These are phyloP conservation scores for Sechiopsis laciniata DNA, from an alignment of 306 rosid genomes.

Conservation along the genomic window DNA sequence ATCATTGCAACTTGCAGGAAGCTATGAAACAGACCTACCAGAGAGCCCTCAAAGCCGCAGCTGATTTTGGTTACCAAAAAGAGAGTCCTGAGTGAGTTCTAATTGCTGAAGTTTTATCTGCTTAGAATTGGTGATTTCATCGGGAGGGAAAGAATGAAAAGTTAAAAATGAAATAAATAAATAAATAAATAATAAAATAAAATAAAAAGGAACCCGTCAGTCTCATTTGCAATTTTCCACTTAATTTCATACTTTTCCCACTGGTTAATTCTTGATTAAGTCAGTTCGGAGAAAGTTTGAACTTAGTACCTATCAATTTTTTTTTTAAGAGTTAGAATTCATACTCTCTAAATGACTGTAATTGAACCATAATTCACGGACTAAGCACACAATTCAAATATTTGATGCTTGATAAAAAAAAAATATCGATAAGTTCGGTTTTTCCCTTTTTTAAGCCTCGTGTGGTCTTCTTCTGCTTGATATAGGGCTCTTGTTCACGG, in stretches of 20 bases:
- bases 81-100: conserved; percentile 86
- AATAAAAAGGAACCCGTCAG: no score
- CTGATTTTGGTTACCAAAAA: conserved; percentile 75
- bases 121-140: no score
- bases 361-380: no score
- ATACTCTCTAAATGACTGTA: no score
- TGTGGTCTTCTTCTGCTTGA: conserved; percentile 27
- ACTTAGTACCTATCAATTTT: no score
- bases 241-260: not conserved
- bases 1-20: conserved; percentile 44
- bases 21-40: conserved; percentile 92
- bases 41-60: conserved; percentile 80
- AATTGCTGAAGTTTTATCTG: conserved; percentile 8
- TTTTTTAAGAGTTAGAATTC: no score
- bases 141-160: no score
- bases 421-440: no score
- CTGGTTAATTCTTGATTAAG: not conserved
- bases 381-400: not conserved
- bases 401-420: no score
- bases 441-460: not conserved
- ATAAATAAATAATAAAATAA: no score
- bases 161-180: no score
- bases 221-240: not conserved
- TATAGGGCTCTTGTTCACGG: conserved; percentile 87
- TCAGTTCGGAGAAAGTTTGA: no score